Evolutionary conservation across 1,139 yeast genomes (phyloP), one percentile per base, ranked within the genome.

Genomic region (Groenewaldozyma sp.): DNA sequence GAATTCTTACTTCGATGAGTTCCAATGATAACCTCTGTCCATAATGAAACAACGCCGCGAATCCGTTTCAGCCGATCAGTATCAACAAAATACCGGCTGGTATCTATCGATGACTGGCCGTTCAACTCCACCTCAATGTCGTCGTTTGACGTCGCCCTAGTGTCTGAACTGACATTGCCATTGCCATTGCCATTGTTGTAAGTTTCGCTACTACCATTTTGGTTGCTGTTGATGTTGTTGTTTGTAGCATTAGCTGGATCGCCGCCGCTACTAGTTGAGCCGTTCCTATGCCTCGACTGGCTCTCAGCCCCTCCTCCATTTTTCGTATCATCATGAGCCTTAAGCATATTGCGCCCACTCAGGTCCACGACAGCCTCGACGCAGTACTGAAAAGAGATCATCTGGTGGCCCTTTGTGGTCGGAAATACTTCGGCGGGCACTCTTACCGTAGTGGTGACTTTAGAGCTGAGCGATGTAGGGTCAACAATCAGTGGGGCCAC

Each of bases 401-500:
- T 64, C 1, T 78, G 78, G 44, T 84, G 76, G 1, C 83, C 83
- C 31, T 74, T 71, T 11, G 86, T 81, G 0, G 95, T 82, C 0
- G 95, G 94, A 56, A 87, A 84, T 1, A 84, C 78, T 51, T 87
- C 95, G 0, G 83, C 75, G 0, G 96, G 95, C 0, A 87, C 78
- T 45, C 79, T 67, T 19, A 87, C 61, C 35, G 75, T 73, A 1
- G 88, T 74, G 29, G 74, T 73, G 3, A 81, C 70, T 32, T 74
- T 79, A 24, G 78, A 70, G 26, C 68, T 63, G 35, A 77, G 66
- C 0, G 82, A 71, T 4, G 56, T 65, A 0, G 93, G 88, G 54
- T 84, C 91, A 18, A 84, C 76, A 48, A 76, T 79, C n/a, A 87
- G 62, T 0, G 95, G 95, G 0, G 82, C 70, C 1, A 86, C 72